A percentile compares a stretch with the other conserved stretches of the same genome.
Conservation (phyloP, 164 flowering plant genomes). For the Aristolochia fimbriata region DNA sequence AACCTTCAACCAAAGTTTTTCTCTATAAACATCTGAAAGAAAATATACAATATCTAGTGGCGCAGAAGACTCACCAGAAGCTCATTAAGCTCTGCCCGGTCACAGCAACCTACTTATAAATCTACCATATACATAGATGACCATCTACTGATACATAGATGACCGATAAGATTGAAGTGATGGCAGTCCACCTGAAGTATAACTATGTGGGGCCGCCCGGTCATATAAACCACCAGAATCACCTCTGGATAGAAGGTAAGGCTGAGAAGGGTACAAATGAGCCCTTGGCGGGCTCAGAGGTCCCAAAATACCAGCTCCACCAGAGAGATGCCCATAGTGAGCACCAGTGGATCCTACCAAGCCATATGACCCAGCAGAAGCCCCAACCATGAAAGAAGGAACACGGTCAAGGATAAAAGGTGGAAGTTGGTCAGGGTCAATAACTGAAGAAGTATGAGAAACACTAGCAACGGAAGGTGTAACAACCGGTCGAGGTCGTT, state of each 20-base stretch:
- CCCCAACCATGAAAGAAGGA: background rate
- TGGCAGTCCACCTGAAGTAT: too few relatives aligned
- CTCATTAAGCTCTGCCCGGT: too few relatives aligned
- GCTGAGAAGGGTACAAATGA: slow-evolving; percentile 1
- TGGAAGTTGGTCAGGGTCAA: background rate
- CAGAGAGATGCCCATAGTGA: background rate
- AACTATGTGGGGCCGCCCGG: background rate
- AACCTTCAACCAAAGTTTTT: too few relatives aligned
- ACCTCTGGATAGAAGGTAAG: background rate
- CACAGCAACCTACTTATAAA: too few relatives aligned
- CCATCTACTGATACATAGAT: too few relatives aligned
- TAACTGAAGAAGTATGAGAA: background rate
- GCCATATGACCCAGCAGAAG: slow-evolving; percentile 2
- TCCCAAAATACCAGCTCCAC: slow-evolving; percentile 1
- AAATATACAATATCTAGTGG: too few relatives aligned
- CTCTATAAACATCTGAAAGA: too few relatives aligned
- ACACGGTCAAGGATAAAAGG: background rate
- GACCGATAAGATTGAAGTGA: too few relatives aligned
- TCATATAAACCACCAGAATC: background rate
- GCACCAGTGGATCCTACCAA: slow-evolving; percentile 1
- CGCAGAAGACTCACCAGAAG: too few relatives aligned
- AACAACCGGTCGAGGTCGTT: slow-evolving; percentile 20
- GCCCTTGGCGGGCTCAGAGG: slow-evolving; percentile 7
- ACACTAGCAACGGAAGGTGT: slow-evolving; percentile 2
- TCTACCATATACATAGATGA: too few relatives aligned